Evolutionary conservation across 2,329 filamentous ascomycete genomes (phyloP).

Genomic region (Mycosphaerelloides madeirae): DNA sequence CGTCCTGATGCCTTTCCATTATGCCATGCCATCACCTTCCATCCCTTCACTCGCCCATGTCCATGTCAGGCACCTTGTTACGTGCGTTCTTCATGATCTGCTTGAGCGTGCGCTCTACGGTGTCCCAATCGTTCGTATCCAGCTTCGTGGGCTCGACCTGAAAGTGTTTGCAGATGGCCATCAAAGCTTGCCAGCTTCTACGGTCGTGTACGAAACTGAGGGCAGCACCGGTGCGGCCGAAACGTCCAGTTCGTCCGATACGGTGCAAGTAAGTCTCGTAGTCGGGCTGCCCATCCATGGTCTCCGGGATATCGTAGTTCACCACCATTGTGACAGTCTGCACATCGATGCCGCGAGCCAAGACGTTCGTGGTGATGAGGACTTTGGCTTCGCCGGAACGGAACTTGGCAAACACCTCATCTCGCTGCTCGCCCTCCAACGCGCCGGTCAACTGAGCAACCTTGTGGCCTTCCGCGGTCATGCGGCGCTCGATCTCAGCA

Average conservation of each 20-base stretch:
- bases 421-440: constrained; percentile 77
- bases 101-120: constrained; percentile 77
- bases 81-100: constrained; percentile 63
- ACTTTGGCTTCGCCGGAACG: constrained; percentile 84
- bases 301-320: constrained; percentile 69
- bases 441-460: constrained; percentile 86
- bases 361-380: constrained; percentile 93
- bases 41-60: too few species aligned
- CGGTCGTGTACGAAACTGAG: constrained; percentile 91
- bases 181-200: constrained; percentile 72
- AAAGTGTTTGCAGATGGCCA: constrained; percentile 75
- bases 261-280: constrained; percentile 95
- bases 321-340: constrained; percentile 94
- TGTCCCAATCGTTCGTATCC: constrained; percentile 84
- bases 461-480: constrained; percentile 84
- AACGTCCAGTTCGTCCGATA: constrained; percentile 93
- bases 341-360: constrained; percentile 92
- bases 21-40: too few species aligned
- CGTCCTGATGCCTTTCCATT: too few species aligned
- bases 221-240: constrained; percentile 91
- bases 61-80: constrained; percentile 18
- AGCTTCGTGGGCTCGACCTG: constrained; percentile 75
- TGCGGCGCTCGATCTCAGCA: constrained; percentile 74
- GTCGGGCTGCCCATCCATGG: constrained; percentile 66
- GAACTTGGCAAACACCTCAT: constrained; percentile 81